Percentiles rank a stretch among this genome's conserved stretches.
Conservation (phyloP, 495 filamentous ascomycete species). For the Achaetomiella virescens region DNA sequence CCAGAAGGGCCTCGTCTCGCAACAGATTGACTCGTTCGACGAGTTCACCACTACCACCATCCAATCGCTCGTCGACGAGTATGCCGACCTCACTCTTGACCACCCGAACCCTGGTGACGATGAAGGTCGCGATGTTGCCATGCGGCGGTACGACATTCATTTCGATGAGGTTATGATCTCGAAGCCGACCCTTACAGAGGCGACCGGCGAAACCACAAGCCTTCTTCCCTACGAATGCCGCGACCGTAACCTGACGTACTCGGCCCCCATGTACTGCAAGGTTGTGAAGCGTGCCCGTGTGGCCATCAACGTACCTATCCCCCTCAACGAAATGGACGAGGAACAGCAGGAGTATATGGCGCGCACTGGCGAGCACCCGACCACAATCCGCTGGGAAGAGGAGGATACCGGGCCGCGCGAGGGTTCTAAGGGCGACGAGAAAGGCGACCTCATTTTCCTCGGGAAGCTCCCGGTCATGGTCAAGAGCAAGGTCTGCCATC, state of each 20-base stretch:
- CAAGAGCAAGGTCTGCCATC: slow-evolving; percentile 85
- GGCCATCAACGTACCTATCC: slow-evolving; percentile 66
- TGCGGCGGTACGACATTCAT: slow-evolving; percentile 87
- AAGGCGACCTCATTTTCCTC: slow-evolving; percentile 58
- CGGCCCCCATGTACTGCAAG: slow-evolving; percentile 78
- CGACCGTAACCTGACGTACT: slow-evolving; percentile 90
- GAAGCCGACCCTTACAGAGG: slow-evolving; percentile 81
- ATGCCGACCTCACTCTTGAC: slow-evolving; percentile 79
- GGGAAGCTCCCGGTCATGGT: slow-evolving; percentile 97
- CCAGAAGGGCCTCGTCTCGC: slow-evolving; percentile 87
- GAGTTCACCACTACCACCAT: slow-evolving; percentile 90
- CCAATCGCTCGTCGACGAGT: slow-evolving; percentile 85
- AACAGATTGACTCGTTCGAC: slow-evolving; percentile 97
- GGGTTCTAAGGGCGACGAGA: slow-evolving; percentile 36
- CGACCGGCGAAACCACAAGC: slow-evolving; percentile 74
- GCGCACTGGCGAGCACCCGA: slow-evolving; percentile 44
- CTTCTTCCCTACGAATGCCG: slow-evolving; percentile 90
- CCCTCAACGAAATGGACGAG: slow-evolving; percentile 54
- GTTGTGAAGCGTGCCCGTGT: slow-evolving; percentile 74
- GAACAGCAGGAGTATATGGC: slow-evolving; percentile 49
- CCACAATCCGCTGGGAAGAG: slow-evolving; percentile 54
- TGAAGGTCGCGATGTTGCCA: slow-evolving; percentile 65
- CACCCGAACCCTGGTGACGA: slow-evolving; percentile 68
- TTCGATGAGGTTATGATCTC: slow-evolving; percentile 82
- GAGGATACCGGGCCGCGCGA: slow-evolving; percentile 37